Evolutionary conservation across 495 filamentous ascomycete species (phyloP), one percentile per base, ranked within the genome.

Genomic region (Apodospora peruviana): DNA sequence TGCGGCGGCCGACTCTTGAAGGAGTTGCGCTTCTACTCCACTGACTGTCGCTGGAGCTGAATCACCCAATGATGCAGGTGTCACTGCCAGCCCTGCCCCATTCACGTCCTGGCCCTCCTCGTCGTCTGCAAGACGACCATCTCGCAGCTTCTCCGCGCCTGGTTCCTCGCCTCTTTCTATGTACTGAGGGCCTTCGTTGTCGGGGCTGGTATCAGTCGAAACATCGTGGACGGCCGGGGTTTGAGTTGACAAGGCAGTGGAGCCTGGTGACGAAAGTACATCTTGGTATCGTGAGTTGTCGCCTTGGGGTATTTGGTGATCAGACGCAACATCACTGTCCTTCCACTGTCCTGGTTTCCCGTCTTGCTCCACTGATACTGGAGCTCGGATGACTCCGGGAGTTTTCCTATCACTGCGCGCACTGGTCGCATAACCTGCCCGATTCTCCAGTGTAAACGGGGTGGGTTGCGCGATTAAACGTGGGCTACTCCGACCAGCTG

Each of bases 161-260:
- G 66, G 67, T 25, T 66, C 58, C 9, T 69, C 71, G 18, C 45
- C 55, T 40, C 25, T 54, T n/a, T 66, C 63, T 32, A 58, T 32
- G 56, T 64, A 65, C 55, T 73, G 62, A 21, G 70, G 62, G 24
- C 62, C 65, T 34, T 80, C 78, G 40, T 72, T 71, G 52, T 79
- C 76, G 1, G 79, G 74, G 48, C 75, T 78, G 2, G 79, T 78
- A 50, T 77, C 73, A 1, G 75, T 68, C 1, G 77, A 71, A 0
- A 57, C 60, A 36, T 73, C 63, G 66, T 73, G 68, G 2, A 67
- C 49, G 1, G 51, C 61, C 3, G 70, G 69, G 2, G 69, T 72
- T 2, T 62, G 60, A 25, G 64, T 61, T 12, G 67, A 69, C 45
- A 66, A 64, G 24, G 67, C 57, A 4, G 70, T 76, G 7, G 77